Evolutionary conservation across 1,284 basidiomycete species (phyloP).

Genomic region (Ceratobasidium sp.): DNA sequence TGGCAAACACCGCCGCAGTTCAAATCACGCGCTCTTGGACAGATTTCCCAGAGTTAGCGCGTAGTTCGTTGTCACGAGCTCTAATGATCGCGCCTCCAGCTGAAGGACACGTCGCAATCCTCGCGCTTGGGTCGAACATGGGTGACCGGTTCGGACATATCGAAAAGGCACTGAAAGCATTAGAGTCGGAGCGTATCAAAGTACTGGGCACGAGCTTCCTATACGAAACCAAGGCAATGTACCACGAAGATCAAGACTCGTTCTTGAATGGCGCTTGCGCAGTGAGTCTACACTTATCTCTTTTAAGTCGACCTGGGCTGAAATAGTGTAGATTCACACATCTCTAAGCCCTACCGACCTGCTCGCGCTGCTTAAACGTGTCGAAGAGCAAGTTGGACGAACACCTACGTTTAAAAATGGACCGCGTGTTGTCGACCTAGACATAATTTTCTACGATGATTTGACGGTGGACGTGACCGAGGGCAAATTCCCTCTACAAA

Average conservation of each 20-base stretch:
- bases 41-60: constrained; percentile 50
- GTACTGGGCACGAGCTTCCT: constrained; percentile 88
- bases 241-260: constrained; percentile 86
- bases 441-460: constrained; percentile 86
- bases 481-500: constrained; percentile 71
- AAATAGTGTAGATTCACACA: constrained; percentile 70
- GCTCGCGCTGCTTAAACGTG: constrained; percentile 74
- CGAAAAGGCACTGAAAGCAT: constrained; percentile 72
- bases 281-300: constrained; percentile 60
- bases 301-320: constrained; percentile 8
- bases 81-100: constrained; percentile 9
- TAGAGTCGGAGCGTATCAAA: constrained; percentile 60
- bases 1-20: constrained; percentile 71
- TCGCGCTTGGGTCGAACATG: constrained; percentile 91
- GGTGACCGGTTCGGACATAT: constrained; percentile 91
- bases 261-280: constrained; percentile 94
- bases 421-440: constrained; percentile 91
- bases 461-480: constrained; percentile 66
- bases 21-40: constrained; percentile 64
- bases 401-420: constrained; percentile 85
- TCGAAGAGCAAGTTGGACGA: constrained; percentile 84
- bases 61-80: constrained; percentile 7
- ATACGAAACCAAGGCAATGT: constrained; percentile 97
- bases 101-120: constrained; percentile 60
- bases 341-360: constrained; percentile 71